Evolutionary conservation across 2,329 filamentous ascomycete genomes (phyloP).

Genomic region (Leptographium radiaticola): DNA sequence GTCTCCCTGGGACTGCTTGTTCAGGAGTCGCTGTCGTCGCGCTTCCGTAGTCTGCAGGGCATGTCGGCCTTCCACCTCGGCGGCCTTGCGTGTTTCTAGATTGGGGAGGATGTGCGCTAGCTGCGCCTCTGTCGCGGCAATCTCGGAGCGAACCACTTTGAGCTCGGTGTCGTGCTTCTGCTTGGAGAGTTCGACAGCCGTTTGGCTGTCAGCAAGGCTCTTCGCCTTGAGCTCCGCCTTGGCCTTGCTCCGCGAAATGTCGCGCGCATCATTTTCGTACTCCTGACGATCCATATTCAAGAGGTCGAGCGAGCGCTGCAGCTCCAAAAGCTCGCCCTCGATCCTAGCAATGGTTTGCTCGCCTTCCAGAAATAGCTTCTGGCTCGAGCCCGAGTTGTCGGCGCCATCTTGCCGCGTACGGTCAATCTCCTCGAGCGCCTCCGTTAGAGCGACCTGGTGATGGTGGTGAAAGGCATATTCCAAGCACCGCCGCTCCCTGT

Average conservation of each 20-base stretch:
- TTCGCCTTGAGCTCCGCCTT: constrained; percentile 80
- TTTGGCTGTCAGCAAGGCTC: constrained; percentile 69
- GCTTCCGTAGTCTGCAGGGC: constrained; percentile 67
- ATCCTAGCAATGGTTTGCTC: constrained; percentile 69
- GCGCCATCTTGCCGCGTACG: constrained; percentile 68
- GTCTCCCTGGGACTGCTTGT: constrained; percentile 80
- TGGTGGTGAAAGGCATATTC: constrained; percentile 91
- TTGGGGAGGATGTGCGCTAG: constrained; percentile 63
- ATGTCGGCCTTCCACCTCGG: constrained; percentile 58
- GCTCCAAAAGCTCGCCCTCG: constrained; percentile 64
- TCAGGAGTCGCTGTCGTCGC: constrained; percentile 65
- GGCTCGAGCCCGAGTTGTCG: constrained; percentile 71
- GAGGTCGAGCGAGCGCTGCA: constrained; percentile 73
- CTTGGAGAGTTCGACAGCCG: constrained; percentile 60
- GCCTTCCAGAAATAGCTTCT: constrained; percentile 60
- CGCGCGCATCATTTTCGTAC: constrained; percentile 78
- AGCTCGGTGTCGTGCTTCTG: constrained; percentile 60
- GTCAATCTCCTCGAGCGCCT: constrained; percentile 71
- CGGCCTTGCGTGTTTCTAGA: constrained; percentile 58
- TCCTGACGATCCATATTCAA: constrained; percentile 75
- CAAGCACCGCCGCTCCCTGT: constrained; percentile 78
- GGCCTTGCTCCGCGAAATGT: constrained; percentile 65
- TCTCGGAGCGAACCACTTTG: constrained; percentile 57
- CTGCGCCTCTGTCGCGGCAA: constrained; percentile 63
- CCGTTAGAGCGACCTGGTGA: constrained; percentile 68